Evolutionary conservation across 352 stramenopile species (phyloP).

Genomic region (Pythium coloratum): DNA sequence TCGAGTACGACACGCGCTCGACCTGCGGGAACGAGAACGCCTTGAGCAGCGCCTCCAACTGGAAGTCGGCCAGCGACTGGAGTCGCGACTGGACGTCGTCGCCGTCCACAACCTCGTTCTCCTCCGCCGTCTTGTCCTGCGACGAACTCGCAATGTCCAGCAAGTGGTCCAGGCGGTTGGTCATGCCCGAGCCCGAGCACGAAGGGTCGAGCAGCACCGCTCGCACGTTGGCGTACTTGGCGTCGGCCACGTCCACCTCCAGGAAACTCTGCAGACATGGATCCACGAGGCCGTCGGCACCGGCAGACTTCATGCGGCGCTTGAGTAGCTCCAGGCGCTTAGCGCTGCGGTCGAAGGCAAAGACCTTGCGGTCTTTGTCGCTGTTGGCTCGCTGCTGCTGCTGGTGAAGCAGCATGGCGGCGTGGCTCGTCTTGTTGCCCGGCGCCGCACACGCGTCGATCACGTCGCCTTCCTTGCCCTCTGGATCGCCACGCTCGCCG

Average conservation of each 20-base stretch:
- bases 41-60: conserved; percentile 92
- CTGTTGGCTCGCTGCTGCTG: conserved; percentile 53
- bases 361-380: conserved; percentile 73
- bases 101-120: conserved; percentile 43
- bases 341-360: conserved; percentile 93
- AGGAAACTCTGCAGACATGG: conserved; percentile 93
- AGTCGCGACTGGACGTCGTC: conserved; percentile 72
- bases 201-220: conserved; percentile 96
- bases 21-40: conserved; percentile 94
- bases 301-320: conserved; percentile 82
- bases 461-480: conserved; percentile 71
- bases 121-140: conserved; percentile 32
- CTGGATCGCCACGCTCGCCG: conserved; percentile 52
- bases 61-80: conserved; percentile 93
- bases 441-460: conserved; percentile 97
- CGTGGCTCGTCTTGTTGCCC: conserved; percentile 98
- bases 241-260: conserved; percentile 69
- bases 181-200: conserved; percentile 96
- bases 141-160: conserved; percentile 81
- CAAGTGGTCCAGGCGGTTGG: conserved; percentile 90
- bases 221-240: conserved; percentile 86
- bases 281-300: conserved; percentile 77
- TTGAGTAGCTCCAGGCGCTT: conserved; percentile 89
- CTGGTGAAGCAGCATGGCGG: conserved; percentile 88
- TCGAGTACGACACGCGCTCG: conserved; percentile 95